Conservation (phyloP, 2,329 filamentous ascomycete species). For the Fusarium mangiferae region DNA sequence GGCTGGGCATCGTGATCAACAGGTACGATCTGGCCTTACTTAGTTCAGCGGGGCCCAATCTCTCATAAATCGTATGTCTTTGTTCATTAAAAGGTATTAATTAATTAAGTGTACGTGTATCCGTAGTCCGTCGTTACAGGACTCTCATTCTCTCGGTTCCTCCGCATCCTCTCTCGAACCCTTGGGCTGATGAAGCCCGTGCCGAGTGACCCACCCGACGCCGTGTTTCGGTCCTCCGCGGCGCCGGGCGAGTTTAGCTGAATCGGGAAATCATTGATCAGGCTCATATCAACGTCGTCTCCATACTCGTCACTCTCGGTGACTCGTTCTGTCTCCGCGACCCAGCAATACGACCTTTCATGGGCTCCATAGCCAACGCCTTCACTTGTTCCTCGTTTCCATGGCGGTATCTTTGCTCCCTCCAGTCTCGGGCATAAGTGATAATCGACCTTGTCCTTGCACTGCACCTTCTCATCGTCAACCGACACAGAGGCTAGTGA, state of each 20-base stretch:
- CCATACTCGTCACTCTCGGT: conserved; percentile 13
- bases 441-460: conserved; percentile 64
- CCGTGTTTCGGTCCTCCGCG: conserved; percentile 17
- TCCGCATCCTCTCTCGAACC: neutral
- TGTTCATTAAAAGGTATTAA: neutral
- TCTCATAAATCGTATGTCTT: neutral
- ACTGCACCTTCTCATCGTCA: conserved; percentile 64
- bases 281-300: conserved; percentile 10
- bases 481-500: conserved; percentile 68
- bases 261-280: conserved; percentile 15
- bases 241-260: conserved; percentile 15
- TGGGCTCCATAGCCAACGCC: conserved; percentile 54
- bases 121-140: conserved; percentile 12
- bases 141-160: conserved; percentile 14
- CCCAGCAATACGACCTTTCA: conserved; percentile 65
- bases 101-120: conserved; percentile 11
- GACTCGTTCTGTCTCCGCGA: conserved; percentile 47
- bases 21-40: conserved; percentile 19
- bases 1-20: conserved; percentile 32
- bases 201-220: conserved; percentile 14
- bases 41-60: neutral
- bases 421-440: conserved; percentile 65
- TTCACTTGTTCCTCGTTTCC: conserved; percentile 51
- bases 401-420: conserved; percentile 58
- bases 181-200: conserved; percentile 7